Evolutionary conservation across 1,284 basidiomycete species (phyloP).

Genomic region (Malassezia yamatoensis): DNA sequence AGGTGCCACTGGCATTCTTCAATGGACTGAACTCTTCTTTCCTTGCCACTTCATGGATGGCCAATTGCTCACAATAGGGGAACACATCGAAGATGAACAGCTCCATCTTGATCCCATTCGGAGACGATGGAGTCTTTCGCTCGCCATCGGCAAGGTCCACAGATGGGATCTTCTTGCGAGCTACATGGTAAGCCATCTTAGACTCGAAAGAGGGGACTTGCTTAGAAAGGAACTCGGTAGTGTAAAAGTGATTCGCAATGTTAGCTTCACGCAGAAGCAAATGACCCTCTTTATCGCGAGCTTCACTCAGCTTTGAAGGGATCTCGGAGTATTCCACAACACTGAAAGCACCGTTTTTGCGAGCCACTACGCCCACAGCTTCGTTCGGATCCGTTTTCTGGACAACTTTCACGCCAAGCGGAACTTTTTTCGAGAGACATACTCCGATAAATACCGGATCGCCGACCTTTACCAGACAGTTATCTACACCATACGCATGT

Average conservation of each 20-base stretch:
- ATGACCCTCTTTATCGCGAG: constrained; percentile 57
- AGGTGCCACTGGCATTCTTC: constrained; percentile 91
- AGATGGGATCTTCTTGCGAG: constrained; percentile 89
- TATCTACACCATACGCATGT: constrained; percentile 95
- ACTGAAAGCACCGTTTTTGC: constrained; percentile 67
- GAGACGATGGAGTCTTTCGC: constrained; percentile 65
- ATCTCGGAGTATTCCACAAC: constrained; percentile 99
- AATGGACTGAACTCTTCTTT: constrained; percentile 88
- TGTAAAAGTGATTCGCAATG: constrained; percentile 98
- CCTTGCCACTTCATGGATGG: constrained; percentile 78
- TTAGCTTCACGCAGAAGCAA: constrained; percentile 88
- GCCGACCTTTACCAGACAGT: constrained; percentile 93
- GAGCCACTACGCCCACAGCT: constrained; percentile 86
- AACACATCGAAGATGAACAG: constrained; percentile 99
- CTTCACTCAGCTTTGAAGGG: constrained; percentile 70
- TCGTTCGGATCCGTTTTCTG: constrained; percentile 77
- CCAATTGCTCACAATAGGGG: constrained; percentile 68
- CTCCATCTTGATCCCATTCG: constrained; percentile 99
- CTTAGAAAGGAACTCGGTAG: constrained; percentile 67
- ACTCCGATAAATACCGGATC: constrained; percentile 94
- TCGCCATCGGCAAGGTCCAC: constrained; percentile 53
- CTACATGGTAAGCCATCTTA: constrained; percentile 91
- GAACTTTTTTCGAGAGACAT: constrained; percentile 71
- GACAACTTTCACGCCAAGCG: constrained; percentile 92
- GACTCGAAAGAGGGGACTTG: constrained; percentile 70